Evolutionary conservation across 2,329 filamentous ascomycete genomes (phyloP).

Genomic region (Fusarium sp.): DNA sequence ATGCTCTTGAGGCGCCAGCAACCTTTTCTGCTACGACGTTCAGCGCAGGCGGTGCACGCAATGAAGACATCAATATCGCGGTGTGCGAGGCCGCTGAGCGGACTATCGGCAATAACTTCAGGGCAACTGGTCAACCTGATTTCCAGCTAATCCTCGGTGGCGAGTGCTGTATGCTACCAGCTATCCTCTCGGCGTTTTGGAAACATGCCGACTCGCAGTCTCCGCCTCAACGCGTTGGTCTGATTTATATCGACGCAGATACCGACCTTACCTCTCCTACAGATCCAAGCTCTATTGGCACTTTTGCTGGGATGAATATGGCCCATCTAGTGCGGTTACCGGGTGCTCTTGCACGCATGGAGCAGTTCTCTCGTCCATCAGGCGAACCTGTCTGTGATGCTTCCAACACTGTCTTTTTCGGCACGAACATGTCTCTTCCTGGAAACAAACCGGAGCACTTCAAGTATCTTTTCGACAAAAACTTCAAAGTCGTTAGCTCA

Average conservation of each 20-base stretch:
- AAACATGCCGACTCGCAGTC: not conserved
- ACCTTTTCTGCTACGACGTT: constrained; percentile 11
- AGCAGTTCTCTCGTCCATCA: constrained; percentile 27
- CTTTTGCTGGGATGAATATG: constrained; percentile 38
- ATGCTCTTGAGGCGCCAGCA: constrained; percentile 16
- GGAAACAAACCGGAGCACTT: constrained; percentile 36
- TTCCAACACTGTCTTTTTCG: constrained; percentile 32
- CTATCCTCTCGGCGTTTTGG: constrained; percentile 26
- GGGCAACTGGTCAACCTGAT: not conserved
- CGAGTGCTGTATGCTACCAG: constrained; percentile 33
- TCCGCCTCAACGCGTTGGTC: constrained; percentile 11
- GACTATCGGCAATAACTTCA: not conserved
- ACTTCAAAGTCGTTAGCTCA: constrained; percentile 34
- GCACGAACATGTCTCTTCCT: constrained; percentile 29
- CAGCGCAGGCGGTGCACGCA: constrained; percentile 9
- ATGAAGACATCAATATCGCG: constrained; percentile 23
- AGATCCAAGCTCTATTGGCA: constrained; percentile 24
- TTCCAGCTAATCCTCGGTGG: constrained; percentile 33
- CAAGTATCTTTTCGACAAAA: constrained; percentile 33
- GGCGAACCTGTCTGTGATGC: constrained; percentile 28
- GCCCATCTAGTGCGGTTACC: constrained; percentile 19
- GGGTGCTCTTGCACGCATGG: constrained; percentile 23
- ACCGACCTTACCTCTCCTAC: constrained; percentile 32
- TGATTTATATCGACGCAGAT: constrained; percentile 38
- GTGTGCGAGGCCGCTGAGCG: constrained; percentile 21